Conservation (phyloP, 176 grass and related monocot genomes). For the Eragrostis nindensis region DNA sequence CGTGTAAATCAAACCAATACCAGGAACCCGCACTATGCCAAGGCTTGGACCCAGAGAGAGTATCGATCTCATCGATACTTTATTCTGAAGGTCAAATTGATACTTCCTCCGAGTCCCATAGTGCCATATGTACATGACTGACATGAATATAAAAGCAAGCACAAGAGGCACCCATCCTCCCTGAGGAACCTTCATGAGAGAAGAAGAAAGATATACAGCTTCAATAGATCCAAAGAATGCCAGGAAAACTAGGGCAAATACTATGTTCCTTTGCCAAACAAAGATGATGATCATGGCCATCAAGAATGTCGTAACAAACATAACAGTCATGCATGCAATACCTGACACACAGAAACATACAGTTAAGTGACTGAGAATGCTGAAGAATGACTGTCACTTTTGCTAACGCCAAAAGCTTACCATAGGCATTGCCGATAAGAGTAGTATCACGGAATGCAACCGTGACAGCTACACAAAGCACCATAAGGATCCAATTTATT, state of each 20-base stretch:
- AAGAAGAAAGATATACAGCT: conserved; percentile 80
- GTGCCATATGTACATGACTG: conserved; percentile 96
- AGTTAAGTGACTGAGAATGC: conserved; percentile 32
- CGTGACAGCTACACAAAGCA: conserved; percentile 87
- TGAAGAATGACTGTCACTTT: conserved; percentile 25
- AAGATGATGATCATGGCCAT: conserved; percentile 85
- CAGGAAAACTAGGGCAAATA: conserved; percentile 69
- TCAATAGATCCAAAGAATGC: conserved; percentile 92
- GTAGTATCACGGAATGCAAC: conserved; percentile 83
- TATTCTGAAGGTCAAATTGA: conserved; percentile 90
- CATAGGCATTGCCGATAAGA: conserved; percentile 89
- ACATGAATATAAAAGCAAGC: conserved; percentile 84
- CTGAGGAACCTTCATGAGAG: conserved; percentile 90
- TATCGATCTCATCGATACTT: conserved; percentile 96
- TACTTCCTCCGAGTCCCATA: conserved; percentile 83
- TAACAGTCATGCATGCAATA: conserved; percentile 94
- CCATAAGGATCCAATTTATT: conserved; percentile 99
- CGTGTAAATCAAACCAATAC: conserved; percentile 95
- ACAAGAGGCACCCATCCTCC: conserved; percentile 93
- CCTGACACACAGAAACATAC: conserved; percentile 61
- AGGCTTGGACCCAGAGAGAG: conserved; percentile 88
- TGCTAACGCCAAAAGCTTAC: conserved; percentile 45
- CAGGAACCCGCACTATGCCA: conserved; percentile 94
- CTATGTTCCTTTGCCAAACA: conserved; percentile 84
- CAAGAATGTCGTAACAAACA: conserved; percentile 90